A percentile compares a stretch with the other conserved stretches of the same genome.
Evolutionary conservation across 257 asterid species (phyloP).

Genomic region (Solanum tacnaense): DNA sequence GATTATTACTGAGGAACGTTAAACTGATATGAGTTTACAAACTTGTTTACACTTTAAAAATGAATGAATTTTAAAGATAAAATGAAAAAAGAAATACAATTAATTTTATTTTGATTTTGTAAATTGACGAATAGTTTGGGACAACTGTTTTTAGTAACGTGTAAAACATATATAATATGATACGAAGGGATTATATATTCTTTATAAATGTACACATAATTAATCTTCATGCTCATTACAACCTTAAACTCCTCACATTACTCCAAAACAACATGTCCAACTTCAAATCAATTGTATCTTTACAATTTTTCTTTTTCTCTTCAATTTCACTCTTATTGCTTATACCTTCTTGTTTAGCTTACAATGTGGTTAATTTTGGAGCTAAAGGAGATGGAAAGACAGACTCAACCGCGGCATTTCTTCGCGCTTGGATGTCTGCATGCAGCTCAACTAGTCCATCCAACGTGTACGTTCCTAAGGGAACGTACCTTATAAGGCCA

Average conservation of each 20-base stretch:
- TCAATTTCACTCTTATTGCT: background rate
- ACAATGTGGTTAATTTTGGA: constrained; percentile 49
- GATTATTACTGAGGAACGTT: background rate
- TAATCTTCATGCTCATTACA: background rate
- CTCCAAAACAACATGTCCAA: background rate
- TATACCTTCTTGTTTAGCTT: constrained; percentile 18
- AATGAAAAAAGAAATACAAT: too few species aligned
- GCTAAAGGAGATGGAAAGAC: constrained; percentile 66
- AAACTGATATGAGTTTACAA: too few species aligned
- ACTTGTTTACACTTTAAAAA: too few species aligned
- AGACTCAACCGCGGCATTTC: constrained; percentile 52
- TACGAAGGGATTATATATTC: background rate
- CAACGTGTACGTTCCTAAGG: constrained; percentile 45
- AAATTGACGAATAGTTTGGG: too few species aligned
- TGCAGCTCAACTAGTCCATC: constrained; percentile 46
- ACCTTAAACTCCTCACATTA: background rate
- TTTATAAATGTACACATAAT: background rate
- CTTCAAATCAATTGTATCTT: background rate
- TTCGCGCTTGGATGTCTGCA: constrained; percentile 59
- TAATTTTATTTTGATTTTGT: too few species aligned
- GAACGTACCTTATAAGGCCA: constrained; percentile 30
- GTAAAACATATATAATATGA: too few species aligned
- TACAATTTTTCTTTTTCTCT: background rate
- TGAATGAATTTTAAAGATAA: too few species aligned
- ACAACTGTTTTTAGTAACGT: too few species aligned